Evolutionary conservation across 1,139 yeast species (phyloP), one percentile per base, ranked within the genome.

Genomic region (Meyerozyma athensensis): DNA sequence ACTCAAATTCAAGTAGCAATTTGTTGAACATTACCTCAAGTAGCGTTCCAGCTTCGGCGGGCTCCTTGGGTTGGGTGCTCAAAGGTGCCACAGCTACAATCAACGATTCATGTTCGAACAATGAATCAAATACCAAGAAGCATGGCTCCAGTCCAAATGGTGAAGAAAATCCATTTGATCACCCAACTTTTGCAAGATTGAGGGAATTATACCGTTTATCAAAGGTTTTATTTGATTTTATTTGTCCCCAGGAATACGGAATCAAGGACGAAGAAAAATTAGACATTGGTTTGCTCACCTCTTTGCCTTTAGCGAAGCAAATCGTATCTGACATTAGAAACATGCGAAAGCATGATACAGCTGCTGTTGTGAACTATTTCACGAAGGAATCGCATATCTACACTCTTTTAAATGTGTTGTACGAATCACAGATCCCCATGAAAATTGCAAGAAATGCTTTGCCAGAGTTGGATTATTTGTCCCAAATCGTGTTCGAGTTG

Each of bases 241-340:
- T 94, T 38, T 92, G 98, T 61, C 99, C 99, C 9, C 97, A 94
- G 61, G 98, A 94, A 56, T 94, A 94, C 56, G 99, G 99, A 46
- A 94, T 94, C 48, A 90, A 90, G 47, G 96, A 89, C 53, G 86
- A 85, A 54, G 98, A 94, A 58, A 94, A 94, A 57, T 72, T 94
- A 43, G 98, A 94, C 58, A 94, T 94, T 65, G 98, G 99, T 2
- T 68, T 94, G 43, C 70, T 94, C 49, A 94, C 99, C 0, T 87
- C 97, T 1, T 72, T 94, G 52, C 99, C 99, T 2, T 72, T 94
- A 49, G 95, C 97, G 1, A 86, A 81, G 58, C 96, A 87, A 61
- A 85, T 94, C 30, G 61, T 92, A 36, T 68, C 74, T 28, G 97
- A 92, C 55, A 78, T 94, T 40, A 81, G 85, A 43, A 77, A 77